Conservation (phyloP, 495 filamentous ascomycete genomes). For the Neohortaea acidophila region DNA sequence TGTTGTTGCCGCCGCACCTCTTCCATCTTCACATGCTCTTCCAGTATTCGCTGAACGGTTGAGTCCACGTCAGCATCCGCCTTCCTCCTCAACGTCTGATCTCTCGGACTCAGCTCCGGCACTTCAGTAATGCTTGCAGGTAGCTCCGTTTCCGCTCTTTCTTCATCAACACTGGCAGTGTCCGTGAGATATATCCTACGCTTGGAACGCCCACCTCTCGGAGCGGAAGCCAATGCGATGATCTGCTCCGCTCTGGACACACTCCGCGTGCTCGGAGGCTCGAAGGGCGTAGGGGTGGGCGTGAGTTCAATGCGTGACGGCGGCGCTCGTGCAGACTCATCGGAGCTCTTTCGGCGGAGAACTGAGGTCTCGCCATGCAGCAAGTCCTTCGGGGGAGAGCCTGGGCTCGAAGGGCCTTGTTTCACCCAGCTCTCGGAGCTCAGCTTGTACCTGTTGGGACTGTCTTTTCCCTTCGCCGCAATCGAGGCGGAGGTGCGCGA, state of each 20-base stretch:
- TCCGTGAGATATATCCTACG: conserved; percentile 11
- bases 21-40: too few relatives aligned
- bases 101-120: too few relatives aligned
- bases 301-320: not conserved
- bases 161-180: conserved; percentile 7
- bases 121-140: too few relatives aligned
- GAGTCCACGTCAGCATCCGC: too few relatives aligned
- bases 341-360: conserved; percentile 25
- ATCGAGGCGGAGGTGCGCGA: conserved; percentile 14
- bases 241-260: conserved; percentile 13
- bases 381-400: conserved; percentile 11
- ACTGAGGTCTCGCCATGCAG: conserved; percentile 17
- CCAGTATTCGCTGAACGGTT: too few relatives aligned
- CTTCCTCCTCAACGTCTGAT: too few relatives aligned
- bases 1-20: too few relatives aligned
- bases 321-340: conserved; percentile 16
- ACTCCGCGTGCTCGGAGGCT: not conserved
- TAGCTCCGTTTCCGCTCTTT: not conserved
- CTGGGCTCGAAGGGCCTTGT: conserved; percentile 3
- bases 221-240: conserved; percentile 6
- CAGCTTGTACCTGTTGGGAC: conserved; percentile 16
- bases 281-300: not conserved
- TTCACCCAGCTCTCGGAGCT: conserved; percentile 16
- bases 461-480: conserved; percentile 6
- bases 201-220: conserved; percentile 1